Evolutionary conservation across 306 rosid genomes (phyloP).

Genomic region (Aeschynomene evenia): DNA sequence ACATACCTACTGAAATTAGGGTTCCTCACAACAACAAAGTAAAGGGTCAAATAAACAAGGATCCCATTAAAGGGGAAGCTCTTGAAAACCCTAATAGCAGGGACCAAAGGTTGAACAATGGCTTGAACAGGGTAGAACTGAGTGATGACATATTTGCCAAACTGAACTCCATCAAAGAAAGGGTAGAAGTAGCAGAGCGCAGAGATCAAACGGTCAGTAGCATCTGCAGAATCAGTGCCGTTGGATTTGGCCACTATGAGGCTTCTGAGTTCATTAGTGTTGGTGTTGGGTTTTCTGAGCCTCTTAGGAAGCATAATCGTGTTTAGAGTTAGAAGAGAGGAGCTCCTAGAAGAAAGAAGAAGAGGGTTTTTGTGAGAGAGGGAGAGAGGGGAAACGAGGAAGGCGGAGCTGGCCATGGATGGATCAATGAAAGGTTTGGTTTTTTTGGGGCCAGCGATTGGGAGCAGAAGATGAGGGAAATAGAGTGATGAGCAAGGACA

Average conservation of each 20-base stretch:
- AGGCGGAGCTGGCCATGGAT: constrained; percentile 46
- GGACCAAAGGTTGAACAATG: constrained; percentile 66
- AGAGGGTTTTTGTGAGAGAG: constrained; percentile 46
- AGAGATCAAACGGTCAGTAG: constrained; percentile 75
- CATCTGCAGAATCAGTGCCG: constrained; percentile 57
- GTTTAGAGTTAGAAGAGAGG: constrained; percentile 34
- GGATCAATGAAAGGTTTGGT: neutral
- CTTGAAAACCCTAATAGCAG: constrained; percentile 83
- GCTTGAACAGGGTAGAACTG: constrained; percentile 75
- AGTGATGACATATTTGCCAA: constrained; percentile 77
- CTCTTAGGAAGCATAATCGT: constrained; percentile 24
- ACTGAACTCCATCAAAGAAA: constrained; percentile 85
- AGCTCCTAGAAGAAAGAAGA: neutral
- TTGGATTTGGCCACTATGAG: constrained; percentile 61
- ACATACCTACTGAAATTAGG: constrained; percentile 82
- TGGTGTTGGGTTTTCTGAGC: constrained; percentile 36
- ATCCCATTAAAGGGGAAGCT: constrained; percentile 90
- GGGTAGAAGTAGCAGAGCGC: constrained; percentile 92
- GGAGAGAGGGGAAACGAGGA: constrained; percentile 35
- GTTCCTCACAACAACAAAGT: constrained; percentile 91
- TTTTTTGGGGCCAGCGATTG: neutral
- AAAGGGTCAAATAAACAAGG: constrained; percentile 75
- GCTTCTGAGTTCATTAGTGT: constrained; percentile 23
- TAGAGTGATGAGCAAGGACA: neutral
- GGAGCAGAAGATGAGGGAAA: neutral